These are phyloP conservation scores for Diutina rugosa DNA, from an alignment of 1,139 yeast genomes.

Conservation along the genomic window DNA sequence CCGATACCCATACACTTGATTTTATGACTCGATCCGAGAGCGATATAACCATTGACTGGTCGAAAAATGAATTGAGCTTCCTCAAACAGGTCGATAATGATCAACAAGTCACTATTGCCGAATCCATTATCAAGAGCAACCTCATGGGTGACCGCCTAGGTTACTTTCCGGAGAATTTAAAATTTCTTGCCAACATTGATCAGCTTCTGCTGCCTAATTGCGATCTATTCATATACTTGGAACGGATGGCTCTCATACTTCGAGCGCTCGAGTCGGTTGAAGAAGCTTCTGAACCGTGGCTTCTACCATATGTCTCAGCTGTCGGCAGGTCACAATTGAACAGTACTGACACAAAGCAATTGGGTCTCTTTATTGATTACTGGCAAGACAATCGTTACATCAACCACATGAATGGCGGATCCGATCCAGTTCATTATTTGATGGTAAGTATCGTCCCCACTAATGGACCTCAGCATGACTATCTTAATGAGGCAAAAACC, in stretches of 20 bases:
- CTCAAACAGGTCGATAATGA: constrained; percentile 4
- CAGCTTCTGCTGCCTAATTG: constrained; percentile 17
- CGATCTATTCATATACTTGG: constrained; percentile 21
- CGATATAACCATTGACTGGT: constrained; percentile 5
- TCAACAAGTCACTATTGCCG: constrained; percentile 10
- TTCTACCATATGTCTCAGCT: constrained; percentile 15
- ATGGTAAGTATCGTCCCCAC: constrained; percentile 5
- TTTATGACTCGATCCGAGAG: background rate
- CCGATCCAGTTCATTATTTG: constrained; percentile 8
- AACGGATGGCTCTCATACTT: constrained; percentile 18
- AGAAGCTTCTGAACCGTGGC: constrained; percentile 5
- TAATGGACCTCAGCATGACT: constrained; percentile 7
- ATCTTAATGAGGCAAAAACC: constrained; percentile 11
- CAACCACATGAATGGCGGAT: constrained; percentile 9
- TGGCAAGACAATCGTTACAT: constrained; percentile 25
- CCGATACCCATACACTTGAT: background rate
- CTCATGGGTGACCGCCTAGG: constrained; percentile 13
- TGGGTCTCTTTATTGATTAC: constrained; percentile 23
- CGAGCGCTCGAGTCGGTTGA: constrained; percentile 8
- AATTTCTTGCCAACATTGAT: constrained; percentile 25
- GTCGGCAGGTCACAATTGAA: constrained; percentile 21
- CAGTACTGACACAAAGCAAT: constrained; percentile 10
- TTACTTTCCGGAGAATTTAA: constrained; percentile 23
- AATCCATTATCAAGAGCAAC: constrained; percentile 16
- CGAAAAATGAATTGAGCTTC: background rate